Base-by-base conservation (phyloP, 1,284 basidiomycete genomes). In the Cutaneotrichosporon cavernicola region DNA sequence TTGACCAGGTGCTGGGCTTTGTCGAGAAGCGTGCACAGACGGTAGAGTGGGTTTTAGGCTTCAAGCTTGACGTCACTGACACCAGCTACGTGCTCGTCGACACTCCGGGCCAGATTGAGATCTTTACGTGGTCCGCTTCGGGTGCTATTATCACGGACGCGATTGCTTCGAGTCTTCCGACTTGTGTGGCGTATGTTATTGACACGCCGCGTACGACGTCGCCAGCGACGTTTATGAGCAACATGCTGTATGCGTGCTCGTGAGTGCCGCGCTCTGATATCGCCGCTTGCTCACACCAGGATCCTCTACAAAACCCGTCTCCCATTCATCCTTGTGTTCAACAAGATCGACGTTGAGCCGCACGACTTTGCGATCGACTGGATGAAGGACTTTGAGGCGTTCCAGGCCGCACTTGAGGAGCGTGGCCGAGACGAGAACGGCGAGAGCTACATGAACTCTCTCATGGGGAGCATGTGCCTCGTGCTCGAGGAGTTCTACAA, bases 191-290 rank as follows among this genome's bases (percentile, higher is more conserved):
- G 13, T 99, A 98, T 78, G 87, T 99, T 65, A 93, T 99, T 73
- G 97, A 99, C 81, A 99, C 97, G 2, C 96, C 97, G 18, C 86
- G 97, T 64, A 96, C 94, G 11, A 90, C 90, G 0, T 89, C 94
- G 0, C 97, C 97, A 0, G 93, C 96, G 7, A 99, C 97, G 0
- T 99, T 99, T 81, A 99, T 99, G 97, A 93, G 90, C 60, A 99
- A 99, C 81, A 99, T 99, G 97, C 85, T 99, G 58, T 99, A 99
- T 75, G 97, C 97, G 0, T 99, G 97, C 85, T 93, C 91, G 90
- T 90, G 66, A 69, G 87, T 80, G 52, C 14, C 55, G n/a, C 5
- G 18, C 6, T 8, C 13, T 4, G 22, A 11, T 8, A 18, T n/a
- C 13, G 30, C 14, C 55, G 3, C 14, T 8, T 38, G 47, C 53